phyloP scores from a whole-genome alignment of 441 rosid species.

The Gossypium schwendimanii region DNA sequence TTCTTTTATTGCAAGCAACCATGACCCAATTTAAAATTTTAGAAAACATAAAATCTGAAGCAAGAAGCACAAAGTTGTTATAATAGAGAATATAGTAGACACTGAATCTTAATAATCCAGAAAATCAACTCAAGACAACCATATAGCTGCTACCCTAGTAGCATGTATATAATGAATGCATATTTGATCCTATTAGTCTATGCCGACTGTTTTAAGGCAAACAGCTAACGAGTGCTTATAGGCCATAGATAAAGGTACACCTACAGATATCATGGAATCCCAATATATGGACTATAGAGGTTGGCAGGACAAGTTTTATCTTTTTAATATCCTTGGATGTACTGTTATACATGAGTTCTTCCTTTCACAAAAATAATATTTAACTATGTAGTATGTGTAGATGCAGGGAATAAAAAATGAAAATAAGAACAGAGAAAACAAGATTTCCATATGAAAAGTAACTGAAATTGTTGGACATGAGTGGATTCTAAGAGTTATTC shows the following conservation, averaged over 20 bases:
- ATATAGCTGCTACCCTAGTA: not conserved
- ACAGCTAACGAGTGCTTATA: not conserved
- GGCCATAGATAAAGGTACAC: not conserved
- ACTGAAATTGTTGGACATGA: not conserved
- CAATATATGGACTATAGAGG: not conserved
- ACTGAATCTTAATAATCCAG: not conserved
- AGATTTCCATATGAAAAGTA: not conserved
- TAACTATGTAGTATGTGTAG: not conserved
- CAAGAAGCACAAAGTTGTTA: not conserved
- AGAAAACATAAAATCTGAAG: not conserved
- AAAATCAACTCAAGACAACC: not conserved
- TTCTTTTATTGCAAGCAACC: not conserved
- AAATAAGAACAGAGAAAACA: not conserved
- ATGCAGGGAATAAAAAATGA: not conserved
- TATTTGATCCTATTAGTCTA: not conserved
- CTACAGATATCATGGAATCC: not conserved
- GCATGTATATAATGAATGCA: not conserved
- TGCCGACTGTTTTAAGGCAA: not conserved
- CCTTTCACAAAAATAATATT: not conserved
- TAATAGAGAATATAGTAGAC: not conserved
- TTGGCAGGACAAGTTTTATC: not conserved
- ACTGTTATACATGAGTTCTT: not conserved
- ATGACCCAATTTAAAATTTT: not conserved
- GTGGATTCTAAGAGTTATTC: not conserved
- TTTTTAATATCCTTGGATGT: not conserved